Evolutionary conservation across 805 yeast genomes (phyloP), one percentile per base, ranked within the genome.

Genomic region (Nakazawaea laoshanensis): DNA sequence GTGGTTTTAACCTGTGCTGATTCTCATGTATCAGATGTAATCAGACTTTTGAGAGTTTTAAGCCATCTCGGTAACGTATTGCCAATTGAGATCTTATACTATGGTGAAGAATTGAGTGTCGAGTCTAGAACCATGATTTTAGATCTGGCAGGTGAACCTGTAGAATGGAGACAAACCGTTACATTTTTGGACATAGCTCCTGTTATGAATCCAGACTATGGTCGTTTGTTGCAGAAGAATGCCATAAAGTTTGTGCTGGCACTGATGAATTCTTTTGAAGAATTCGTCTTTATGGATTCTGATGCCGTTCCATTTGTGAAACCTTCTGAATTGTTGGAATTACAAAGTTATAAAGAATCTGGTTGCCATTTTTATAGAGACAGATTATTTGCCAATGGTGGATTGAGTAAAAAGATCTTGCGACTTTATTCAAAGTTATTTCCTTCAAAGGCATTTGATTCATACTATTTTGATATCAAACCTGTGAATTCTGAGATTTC

Each of bases 1-100:
- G 65, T 74, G 13, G 80, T 72, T 1, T 48, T 76, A 6, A 65
- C 78, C 3, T 66, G 68, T 1, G 47, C 66, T 14, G 66, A 73
- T 34, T 48, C 49, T 11, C 63, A 67, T 35, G 52, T 59, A n/a
- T n/a, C 38, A 4, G 45, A 37, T 15, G 39, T 46, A 11, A 18
- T 36, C 4, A 24, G 43, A 7, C 35, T 45, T 27, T 35, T 49
- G 12, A 40, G 42, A 9, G 21, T 45, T 11, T 36, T 49, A 20
- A 32, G 52, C 3, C 30, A 36, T 13, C 32, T 43, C n/a, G 37
- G 36, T 9, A 49, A 48, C 38, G 16, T 19, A 19, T 39, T 39
- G 16, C 54, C 54, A 2, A 44, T 49, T 18, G 47, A 49, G 36
- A 29, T 48, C 12, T 26, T 49, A 9, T 43, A 36, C 34, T 42